These are phyloP conservation scores for Suillus occidentalis DNA, from an alignment of 768 basidiomycete genomes.

Conservation along the genomic window DNA sequence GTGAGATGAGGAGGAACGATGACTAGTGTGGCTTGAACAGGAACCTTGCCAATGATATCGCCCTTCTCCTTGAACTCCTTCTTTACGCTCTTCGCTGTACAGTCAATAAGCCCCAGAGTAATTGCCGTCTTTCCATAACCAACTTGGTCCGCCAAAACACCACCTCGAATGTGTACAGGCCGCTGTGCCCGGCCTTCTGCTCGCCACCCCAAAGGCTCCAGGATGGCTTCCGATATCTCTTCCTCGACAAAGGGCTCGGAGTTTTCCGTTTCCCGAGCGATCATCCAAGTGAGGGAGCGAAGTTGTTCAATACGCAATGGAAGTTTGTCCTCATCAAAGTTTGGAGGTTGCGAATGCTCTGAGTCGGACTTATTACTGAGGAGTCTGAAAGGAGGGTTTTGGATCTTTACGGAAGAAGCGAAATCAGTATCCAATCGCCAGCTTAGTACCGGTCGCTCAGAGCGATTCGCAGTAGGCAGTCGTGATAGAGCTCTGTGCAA, in stretches of 20 bases:
- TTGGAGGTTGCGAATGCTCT: constrained; percentile 73
- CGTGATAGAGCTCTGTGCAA: constrained; percentile 84
- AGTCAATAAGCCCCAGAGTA: constrained; percentile 85
- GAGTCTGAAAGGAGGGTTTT: constrained; percentile 66
- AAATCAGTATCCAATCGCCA: constrained; percentile 87
- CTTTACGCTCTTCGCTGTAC: constrained; percentile 53
- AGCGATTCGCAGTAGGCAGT: constrained; percentile 58
- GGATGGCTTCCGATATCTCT: constrained; percentile 88
- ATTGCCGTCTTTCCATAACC: constrained; percentile 98
- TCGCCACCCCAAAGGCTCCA: constrained; percentile 87
- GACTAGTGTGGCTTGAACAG: constrained; percentile 78
- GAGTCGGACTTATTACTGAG: constrained; percentile 74
- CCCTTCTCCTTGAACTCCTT: constrained; percentile 57
- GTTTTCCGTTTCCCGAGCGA: constrained; percentile 66
- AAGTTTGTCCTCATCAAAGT: constrained; percentile 53
- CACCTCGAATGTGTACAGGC: constrained; percentile 74
- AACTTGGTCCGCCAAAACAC: constrained; percentile 93
- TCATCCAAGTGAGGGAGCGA: constrained; percentile 92
- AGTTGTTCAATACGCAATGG: constrained; percentile 81
- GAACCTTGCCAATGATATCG: constrained; percentile 57
- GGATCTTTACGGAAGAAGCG: constrained; percentile 57
- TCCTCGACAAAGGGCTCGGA: constrained; percentile 85
- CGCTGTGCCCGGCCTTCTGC: constrained; percentile 90
- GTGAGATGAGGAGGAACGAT: constrained; percentile 90
- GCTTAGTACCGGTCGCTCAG: constrained; percentile 51